Conservation (phyloP, 2,329 filamentous ascomycete species). For the Chaetomiaceae sp. region DNA sequence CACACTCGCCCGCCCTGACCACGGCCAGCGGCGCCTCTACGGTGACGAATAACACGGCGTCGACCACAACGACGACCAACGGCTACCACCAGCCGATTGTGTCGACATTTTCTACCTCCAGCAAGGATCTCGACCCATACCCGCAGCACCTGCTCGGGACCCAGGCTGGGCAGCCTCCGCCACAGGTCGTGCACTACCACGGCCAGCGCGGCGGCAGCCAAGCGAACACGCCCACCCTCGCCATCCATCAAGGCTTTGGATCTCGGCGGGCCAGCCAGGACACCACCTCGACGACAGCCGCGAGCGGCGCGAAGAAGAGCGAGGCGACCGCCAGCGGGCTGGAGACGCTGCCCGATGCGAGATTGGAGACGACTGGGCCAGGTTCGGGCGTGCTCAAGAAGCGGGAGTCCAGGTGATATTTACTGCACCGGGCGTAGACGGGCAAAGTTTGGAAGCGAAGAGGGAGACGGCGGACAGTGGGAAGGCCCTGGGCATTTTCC, state of each 20-base stretch:
- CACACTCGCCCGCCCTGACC: conserved; percentile 42
- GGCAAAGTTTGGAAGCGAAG: not conserved
- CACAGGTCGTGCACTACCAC: conserved; percentile 62
- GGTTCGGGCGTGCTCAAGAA: conserved; percentile 15
- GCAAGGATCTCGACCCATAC: conserved; percentile 62
- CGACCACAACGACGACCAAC: conserved; percentile 39
- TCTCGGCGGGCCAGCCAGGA: conserved; percentile 47
- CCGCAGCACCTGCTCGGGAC: conserved; percentile 59
- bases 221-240: conserved; percentile 55
- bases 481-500: not conserved
- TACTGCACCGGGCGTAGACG: not conserved
- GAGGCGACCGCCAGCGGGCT: conserved; percentile 31
- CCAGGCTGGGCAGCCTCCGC: conserved; percentile 56
- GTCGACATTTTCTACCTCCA: conserved; percentile 64
- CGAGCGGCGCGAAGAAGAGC: no score
- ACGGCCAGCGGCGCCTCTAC: conserved; percentile 26
- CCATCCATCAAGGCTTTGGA: conserved; percentile 45
- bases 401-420: conserved; percentile 21
- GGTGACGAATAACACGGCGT: conserved; percentile 21
- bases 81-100: conserved; percentile 64
- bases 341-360: conserved; percentile 36
- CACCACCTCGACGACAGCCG: conserved; percentile 33
- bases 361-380: conserved; percentile 25
- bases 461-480: not conserved
- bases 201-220: conserved; percentile 62